Evolutionary conservation across 2,329 filamentous ascomycete species (phyloP).

Genomic region (Juglanconis sp.): DNA sequence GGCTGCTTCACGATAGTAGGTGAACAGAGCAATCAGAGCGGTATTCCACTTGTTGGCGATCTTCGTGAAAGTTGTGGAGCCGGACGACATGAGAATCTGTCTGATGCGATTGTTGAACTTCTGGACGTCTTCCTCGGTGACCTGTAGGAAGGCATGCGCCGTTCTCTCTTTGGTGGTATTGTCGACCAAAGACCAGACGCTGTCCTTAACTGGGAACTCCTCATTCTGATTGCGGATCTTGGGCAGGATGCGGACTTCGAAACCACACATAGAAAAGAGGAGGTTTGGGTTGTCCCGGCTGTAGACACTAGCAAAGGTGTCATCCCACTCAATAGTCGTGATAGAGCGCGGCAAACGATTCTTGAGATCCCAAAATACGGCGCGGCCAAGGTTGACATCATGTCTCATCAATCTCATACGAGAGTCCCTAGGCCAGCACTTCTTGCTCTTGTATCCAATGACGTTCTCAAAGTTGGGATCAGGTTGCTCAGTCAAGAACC

Average conservation of each 20-base stretch:
- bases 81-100: slow-evolving; percentile 98
- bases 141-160: slow-evolving; percentile 94
- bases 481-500: slow-evolving; percentile 95
- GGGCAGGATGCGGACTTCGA: slow-evolving; percentile 92
- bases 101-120: slow-evolving; percentile 99
- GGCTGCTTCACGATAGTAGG: slow-evolving; percentile 96
- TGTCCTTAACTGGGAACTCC: slow-evolving; percentile 96
- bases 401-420: slow-evolving; percentile 98
- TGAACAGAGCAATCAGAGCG: slow-evolving; percentile 92
- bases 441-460: slow-evolving; percentile 98
- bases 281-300: slow-evolving; percentile 96
- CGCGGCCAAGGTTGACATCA: slow-evolving; percentile 94
- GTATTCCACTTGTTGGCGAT: slow-evolving; percentile 99
- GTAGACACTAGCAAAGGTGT: slow-evolving; percentile 97
- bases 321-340: slow-evolving; percentile 98
- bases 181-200: slow-evolving; percentile 95
- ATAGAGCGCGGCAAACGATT: slow-evolving; percentile 91
- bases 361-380: slow-evolving; percentile 98
- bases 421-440: slow-evolving; percentile 97
- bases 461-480: slow-evolving; percentile 99
- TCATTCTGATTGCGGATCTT: slow-evolving; percentile 95
- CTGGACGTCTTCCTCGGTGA: slow-evolving; percentile 95
- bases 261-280: slow-evolving; percentile 96
- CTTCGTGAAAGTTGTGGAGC: slow-evolving; percentile 99
- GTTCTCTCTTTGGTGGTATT: slow-evolving; percentile 96